Evolutionary conservation across 2,329 filamentous ascomycete species (phyloP).

Genomic region (Paecilomyces fulvus): DNA sequence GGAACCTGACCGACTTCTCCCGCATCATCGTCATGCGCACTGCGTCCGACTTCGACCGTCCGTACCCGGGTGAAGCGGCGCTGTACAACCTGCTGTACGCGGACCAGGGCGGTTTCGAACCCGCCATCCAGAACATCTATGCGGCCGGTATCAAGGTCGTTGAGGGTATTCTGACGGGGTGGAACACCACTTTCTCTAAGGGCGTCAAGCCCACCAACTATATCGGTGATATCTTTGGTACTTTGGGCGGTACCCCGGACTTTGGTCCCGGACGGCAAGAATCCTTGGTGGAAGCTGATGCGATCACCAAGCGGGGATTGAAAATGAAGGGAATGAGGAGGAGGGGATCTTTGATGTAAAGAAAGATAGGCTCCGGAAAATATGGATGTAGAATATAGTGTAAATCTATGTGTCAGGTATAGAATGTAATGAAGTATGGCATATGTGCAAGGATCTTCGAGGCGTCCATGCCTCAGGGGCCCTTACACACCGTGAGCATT

Average conservation of each 20-base stretch:
- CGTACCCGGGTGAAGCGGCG: slow-evolving; percentile 49
- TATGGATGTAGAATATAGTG: background rate
- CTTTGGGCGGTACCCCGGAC: slow-evolving; percentile 55
- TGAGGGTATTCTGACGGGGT: slow-evolving; percentile 52
- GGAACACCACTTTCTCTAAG: slow-evolving; percentile 49
- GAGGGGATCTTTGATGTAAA: background rate
- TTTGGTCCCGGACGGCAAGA: slow-evolving; percentile 42
- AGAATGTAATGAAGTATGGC: no score
- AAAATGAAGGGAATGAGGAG: background rate
- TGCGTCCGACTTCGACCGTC: slow-evolving; percentile 64
- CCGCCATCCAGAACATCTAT: slow-evolving; percentile 59
- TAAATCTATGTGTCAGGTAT: background rate
- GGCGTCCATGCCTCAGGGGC: no score
- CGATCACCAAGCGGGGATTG: background rate
- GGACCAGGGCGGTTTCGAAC: slow-evolving; percentile 55
- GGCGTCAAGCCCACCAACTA: slow-evolving; percentile 58
- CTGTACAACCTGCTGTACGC: slow-evolving; percentile 52
- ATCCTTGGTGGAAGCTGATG: slow-evolving; percentile 12
- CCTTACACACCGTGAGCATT: no score
- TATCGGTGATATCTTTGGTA: slow-evolving; percentile 63
- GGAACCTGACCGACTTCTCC: slow-evolving; percentile 54
- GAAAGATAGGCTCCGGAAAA: background rate
- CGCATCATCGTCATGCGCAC: slow-evolving; percentile 62
- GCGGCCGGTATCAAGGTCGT: slow-evolving; percentile 57
- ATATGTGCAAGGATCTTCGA: no score